These are phyloP conservation scores for Pelargonium nanum DNA, from an alignment of 345 rosid genomes.

Conservation along the genomic window DNA sequence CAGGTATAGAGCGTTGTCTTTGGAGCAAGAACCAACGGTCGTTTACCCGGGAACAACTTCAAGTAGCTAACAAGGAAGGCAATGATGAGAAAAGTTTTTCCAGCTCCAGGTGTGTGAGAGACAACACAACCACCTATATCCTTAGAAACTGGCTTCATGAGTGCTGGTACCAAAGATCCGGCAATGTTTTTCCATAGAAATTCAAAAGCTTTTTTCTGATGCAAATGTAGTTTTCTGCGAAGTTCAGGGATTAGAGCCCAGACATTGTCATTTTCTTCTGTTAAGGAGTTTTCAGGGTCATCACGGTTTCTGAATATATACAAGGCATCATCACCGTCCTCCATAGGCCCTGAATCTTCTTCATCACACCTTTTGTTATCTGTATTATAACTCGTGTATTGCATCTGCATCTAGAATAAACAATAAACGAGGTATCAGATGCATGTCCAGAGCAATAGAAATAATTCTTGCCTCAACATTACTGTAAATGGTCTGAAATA, in stretches of 20 bases:
- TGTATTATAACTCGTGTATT: not conserved
- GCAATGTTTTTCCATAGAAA: constrained; percentile 80
- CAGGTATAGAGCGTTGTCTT: constrained; percentile 90
- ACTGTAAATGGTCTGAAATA: too few species aligned
- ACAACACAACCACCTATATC: constrained; percentile 79
- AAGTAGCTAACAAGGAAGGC: constrained; percentile 85
- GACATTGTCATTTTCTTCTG: constrained; percentile 52
- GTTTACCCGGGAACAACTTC: constrained; percentile 71
- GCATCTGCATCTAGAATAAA: not conserved
- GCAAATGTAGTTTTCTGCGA: constrained; percentile 50
- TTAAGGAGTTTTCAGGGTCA: constrained; percentile 15
- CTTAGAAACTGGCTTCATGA: constrained; percentile 40
- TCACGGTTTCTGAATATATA: constrained; percentile 18
- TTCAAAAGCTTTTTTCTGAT: constrained; percentile 83
- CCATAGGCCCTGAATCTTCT: constrained; percentile 22
- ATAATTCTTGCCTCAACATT: too few species aligned
- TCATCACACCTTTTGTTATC: constrained; percentile 13
- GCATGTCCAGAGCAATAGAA: not conserved
- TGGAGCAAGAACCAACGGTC: constrained; percentile 84
- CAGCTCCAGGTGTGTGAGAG: constrained; percentile 94
- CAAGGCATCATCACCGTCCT: constrained; percentile 22
- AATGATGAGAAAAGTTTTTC: constrained; percentile 81
- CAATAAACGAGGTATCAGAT: not conserved
- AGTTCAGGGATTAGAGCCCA: constrained; percentile 82
- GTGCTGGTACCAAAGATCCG: constrained; percentile 56